Base-by-base conservation (phyloP, 202 grass and related monocot genomes). In the Setaria italica region DNA sequence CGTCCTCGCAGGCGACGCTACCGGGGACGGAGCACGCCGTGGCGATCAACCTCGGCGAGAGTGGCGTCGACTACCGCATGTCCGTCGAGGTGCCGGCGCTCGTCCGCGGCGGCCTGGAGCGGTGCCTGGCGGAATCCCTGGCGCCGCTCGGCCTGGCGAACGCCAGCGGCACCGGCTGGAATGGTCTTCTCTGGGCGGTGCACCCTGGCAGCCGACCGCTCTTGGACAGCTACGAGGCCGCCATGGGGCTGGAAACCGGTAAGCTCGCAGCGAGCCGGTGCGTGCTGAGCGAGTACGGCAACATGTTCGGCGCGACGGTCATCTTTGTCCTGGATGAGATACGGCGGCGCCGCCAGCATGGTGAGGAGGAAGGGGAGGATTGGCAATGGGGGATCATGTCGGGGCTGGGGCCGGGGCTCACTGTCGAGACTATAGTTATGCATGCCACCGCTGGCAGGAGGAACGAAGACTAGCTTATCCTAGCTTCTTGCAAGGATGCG, bases 191-290 rank as follows among this genome's bases (percentile, higher is more conserved):
- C 41, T 85, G 74, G 74, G 64, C 62, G 30, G 42, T 73, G 80
- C 68, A 83, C 56, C 68, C 80, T 0, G 68, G 55, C 1, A 37
- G 73, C 11, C 62, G 15, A 2, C 17, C 53, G 5, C 35, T 78
- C 4, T 59, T 85, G 51, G 74, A 78, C 64, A 57, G 64, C 41
- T 47, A 70, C 51, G 74, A 78, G 74, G 51, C 15, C 2, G 83
- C 65, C 0, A 19, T 85, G 2, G 37, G 64, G 5, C 39, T 85
- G 19, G 42, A 60, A 0, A 0, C 51, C 0, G 64, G 54, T 39
- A 85, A 78, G 53, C 74, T 85, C 10, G 74, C 53, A 12, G 74
- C 83, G 1, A 85, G 83, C 83, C 64, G 83, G 39, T 50, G 9
- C 3, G 74, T 85, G 7, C 53, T 85, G 41, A 47, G 51, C 11